Conservation (phyloP, 371 early-diverging fungal genomes). For the Mortierella sp. region DNA sequence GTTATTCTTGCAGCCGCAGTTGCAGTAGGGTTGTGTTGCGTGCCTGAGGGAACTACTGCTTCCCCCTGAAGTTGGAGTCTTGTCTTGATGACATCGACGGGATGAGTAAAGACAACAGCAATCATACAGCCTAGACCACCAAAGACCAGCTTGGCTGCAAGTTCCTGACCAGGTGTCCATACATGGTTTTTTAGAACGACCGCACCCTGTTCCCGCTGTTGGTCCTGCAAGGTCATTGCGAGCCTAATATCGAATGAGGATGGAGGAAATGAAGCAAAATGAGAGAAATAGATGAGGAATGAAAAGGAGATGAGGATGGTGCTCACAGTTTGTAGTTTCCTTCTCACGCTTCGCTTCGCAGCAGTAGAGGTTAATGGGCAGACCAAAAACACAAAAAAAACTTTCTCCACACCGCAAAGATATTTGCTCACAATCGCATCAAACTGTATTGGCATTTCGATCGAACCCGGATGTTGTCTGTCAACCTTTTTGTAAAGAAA, state of each 20-base stretch:
- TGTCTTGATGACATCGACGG: conserved; percentile 65
- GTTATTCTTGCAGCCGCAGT: background rate
- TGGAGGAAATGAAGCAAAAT: conserved; percentile 7
- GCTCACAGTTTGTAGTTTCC: too few species aligned
- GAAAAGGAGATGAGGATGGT: background rate
- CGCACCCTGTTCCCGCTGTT: conserved; percentile 8
- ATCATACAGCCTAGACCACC: conserved; percentile 61
- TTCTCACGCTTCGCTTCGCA: too few species aligned
- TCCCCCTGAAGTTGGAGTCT: conserved; percentile 65
- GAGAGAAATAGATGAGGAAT: background rate
- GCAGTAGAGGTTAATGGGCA: too few species aligned
- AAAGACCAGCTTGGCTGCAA: conserved; percentile 54
- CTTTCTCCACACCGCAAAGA: too few species aligned
- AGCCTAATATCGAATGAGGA: background rate
- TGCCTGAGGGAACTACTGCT: conserved; percentile 9
- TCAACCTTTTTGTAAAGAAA: too few species aligned
- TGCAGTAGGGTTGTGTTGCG: conserved; percentile 5
- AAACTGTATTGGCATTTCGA: too few species aligned
- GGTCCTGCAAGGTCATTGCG: background rate
- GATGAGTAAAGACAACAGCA: conserved; percentile 61
- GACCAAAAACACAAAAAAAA: too few species aligned
- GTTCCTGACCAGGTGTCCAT: conserved; percentile 47
- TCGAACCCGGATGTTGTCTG: too few species aligned
- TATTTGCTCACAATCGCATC: too few species aligned
- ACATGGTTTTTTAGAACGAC: conserved; percentile 6